Conservation (phyloP, 1,139 yeast genomes). For the Geotrichum klebahnii region DNA sequence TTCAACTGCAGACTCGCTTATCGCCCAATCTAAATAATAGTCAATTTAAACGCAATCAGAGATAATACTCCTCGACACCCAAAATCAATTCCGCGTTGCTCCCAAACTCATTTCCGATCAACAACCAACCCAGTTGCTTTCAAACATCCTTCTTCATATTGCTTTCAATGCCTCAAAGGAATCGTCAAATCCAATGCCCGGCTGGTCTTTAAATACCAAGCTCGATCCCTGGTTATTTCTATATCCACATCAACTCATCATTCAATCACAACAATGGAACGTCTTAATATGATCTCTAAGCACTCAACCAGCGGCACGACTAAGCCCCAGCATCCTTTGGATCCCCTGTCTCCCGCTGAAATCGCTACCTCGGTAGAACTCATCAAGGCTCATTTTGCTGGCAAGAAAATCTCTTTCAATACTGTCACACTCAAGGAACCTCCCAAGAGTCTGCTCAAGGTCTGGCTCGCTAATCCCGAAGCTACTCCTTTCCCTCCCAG, state of each 20-base stretch:
- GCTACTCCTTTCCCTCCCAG: slow-evolving; percentile 54
- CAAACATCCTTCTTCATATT: not conserved
- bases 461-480: slow-evolving; percentile 54
- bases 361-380: slow-evolving; percentile 45
- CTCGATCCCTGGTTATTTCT: too few relatives aligned
- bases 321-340: slow-evolving; percentile 58
- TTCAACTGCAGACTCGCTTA: too few relatives aligned
- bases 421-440: slow-evolving; percentile 72
- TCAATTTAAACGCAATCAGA: too few relatives aligned
- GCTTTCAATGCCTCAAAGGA: not conserved
- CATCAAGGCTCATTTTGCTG: slow-evolving; percentile 45
- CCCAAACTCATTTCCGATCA: not conserved
- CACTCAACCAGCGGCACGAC: slow-evolving; percentile 51
- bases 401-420: slow-evolving; percentile 52
- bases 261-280: slow-evolving; percentile 58
- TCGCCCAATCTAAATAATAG: too few relatives aligned
- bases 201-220: too few relatives aligned
- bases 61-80: too few relatives aligned
- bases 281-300: slow-evolving; percentile 41
- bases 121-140: not conserved
- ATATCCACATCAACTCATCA: too few relatives aligned
- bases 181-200: too few relatives aligned
- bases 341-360: slow-evolving; percentile 63
- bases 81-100: not conserved
- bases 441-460: slow-evolving; percentile 54